These are phyloP conservation scores for Flaveria sonorensis DNA, from an alignment of 129 eudicot species.

Conservation along the genomic window DNA sequence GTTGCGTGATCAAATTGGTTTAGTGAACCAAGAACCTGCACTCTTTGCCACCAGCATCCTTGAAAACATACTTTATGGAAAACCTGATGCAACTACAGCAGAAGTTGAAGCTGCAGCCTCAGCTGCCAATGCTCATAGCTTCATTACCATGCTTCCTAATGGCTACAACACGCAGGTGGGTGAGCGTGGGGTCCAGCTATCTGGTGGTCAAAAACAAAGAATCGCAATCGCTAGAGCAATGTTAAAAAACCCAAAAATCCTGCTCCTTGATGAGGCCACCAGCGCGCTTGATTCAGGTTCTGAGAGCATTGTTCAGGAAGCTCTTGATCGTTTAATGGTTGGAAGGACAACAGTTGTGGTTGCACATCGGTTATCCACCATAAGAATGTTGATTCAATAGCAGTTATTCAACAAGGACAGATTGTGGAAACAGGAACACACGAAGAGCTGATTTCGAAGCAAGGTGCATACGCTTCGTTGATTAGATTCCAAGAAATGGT, in stretches of 20 bases:
- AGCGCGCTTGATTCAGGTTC: constrained; percentile 93
- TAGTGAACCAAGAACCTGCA: constrained; percentile 98
- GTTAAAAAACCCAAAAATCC: constrained; percentile 88
- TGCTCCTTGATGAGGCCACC: constrained; percentile 92
- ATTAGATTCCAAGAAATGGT: constrained; percentile 98
- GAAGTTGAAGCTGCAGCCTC: constrained; percentile 89
- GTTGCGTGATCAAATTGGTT: constrained; percentile 89
- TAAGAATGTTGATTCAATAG: constrained; percentile 86
- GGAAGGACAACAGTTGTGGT: constrained; percentile 95
- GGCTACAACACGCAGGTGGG: constrained; percentile 98
- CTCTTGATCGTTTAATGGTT: constrained; percentile 88
- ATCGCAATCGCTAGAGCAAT: constrained; percentile 96
- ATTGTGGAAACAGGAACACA: constrained; percentile 92
- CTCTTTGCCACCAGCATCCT: constrained; percentile 97
- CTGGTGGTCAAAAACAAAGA: constrained; percentile 97
- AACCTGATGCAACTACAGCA: constrained; percentile 75
- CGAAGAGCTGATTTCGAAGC: constrained; percentile 79
- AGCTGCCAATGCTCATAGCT: constrained; percentile 95
- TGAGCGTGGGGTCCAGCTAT: constrained; percentile 92
- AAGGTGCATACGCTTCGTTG: constrained; percentile 80
- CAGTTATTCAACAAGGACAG: constrained; percentile 90
- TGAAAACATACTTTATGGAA: constrained; percentile 89
- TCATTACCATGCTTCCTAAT: constrained; percentile 84
- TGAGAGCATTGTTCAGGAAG: constrained; percentile 94
- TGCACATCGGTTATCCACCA: constrained; percentile 95